Percentiles rank a stretch among this genome's conserved stretches.
phyloP scores from a whole-genome alignment of 495 filamentous ascomycete genomes.

The Penicillium chermesinum region DNA sequence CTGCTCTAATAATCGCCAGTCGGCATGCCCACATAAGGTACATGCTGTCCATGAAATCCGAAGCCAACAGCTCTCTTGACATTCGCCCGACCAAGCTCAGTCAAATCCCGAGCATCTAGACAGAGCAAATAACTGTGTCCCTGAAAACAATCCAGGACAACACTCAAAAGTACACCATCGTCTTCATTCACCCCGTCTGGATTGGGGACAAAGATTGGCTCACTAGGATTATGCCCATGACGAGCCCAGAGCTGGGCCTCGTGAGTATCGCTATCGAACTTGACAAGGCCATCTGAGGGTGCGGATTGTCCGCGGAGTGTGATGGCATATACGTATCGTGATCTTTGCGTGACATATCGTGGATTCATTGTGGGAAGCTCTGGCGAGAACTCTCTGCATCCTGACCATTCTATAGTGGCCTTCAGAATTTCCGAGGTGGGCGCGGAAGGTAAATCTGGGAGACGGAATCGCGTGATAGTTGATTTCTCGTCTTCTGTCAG shows the following conservation, averaged over 20 bases:
- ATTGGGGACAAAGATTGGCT: slow-evolving; percentile 66
- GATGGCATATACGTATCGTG: slow-evolving; percentile 63
- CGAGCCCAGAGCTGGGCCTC: slow-evolving; percentile 48
- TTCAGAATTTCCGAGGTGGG: slow-evolving; percentile 7
- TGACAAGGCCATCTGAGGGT: slow-evolving; percentile 61
- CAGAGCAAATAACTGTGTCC: slow-evolving; percentile 65
- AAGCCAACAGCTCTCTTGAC: slow-evolving; percentile 57
- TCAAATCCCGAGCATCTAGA: slow-evolving; percentile 60
- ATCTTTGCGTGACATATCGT: slow-evolving; percentile 40
- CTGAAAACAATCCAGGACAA: slow-evolving; percentile 61
- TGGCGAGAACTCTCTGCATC: slow-evolving; percentile 28
- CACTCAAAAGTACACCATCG: slow-evolving; percentile 65
- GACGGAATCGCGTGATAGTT: slow-evolving; percentile 43
- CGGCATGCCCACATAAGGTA: slow-evolving; percentile 24
- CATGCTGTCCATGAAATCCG: slow-evolving; percentile 69
- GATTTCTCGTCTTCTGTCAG: slow-evolving; percentile 31
- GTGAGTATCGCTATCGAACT: slow-evolving; percentile 57
- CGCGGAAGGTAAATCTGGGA: slow-evolving; percentile 30
- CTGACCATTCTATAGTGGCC: slow-evolving; percentile 33
- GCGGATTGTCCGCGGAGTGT: slow-evolving; percentile 53
- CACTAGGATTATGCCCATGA: slow-evolving; percentile 64
- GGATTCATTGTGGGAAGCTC: slow-evolving; percentile 71
- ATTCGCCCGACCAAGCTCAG: slow-evolving; percentile 62
- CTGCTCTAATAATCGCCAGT: slow-evolving; percentile 30
- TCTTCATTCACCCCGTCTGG: slow-evolving; percentile 43